A percentile compares a stretch with the other conserved stretches of the same genome.
These are phyloP conservation scores for Liriodendron chinense DNA, from an alignment of 164 flowering plant genomes.

Conservation along the genomic window DNA sequence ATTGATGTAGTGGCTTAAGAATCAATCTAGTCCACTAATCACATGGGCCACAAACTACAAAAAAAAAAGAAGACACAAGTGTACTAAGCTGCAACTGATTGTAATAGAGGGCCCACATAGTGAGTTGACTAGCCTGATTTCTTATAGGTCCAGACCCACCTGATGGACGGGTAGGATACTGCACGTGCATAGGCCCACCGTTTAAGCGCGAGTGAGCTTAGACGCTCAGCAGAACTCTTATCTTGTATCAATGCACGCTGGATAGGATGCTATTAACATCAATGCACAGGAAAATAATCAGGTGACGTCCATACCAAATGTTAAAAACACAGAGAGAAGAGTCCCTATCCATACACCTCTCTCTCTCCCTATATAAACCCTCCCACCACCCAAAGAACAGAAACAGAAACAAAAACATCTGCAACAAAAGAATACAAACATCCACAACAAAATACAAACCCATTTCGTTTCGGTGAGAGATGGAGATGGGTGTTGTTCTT, in stretches of 20 bases:
- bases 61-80: no score
- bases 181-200: no score
- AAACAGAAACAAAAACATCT: not conserved
- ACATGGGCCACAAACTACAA: no score
- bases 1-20: not conserved
- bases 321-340: not conserved
- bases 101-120: no score
- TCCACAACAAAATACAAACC: not conserved
- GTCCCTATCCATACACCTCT: not conserved
- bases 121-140: no score
- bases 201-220: no score
- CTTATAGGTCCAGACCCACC: no score
- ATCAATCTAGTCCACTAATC: not conserved
- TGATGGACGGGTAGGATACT: no score
- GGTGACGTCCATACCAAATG: not conserved
- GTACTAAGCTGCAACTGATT: no score
- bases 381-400: not conserved
- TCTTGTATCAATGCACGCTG: no score
- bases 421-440: not conserved
- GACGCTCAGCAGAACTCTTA: no score
- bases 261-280: no score
- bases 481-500: conserved; percentile 14
- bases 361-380: not conserved
- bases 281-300: not conserved
- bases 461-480: conserved; percentile 4